A percentile compares a stretch with the other conserved stretches of the same genome.
Conservation (phyloP, 2,329 filamentous ascomycete species). For the Penicillium sp. region DNA sequence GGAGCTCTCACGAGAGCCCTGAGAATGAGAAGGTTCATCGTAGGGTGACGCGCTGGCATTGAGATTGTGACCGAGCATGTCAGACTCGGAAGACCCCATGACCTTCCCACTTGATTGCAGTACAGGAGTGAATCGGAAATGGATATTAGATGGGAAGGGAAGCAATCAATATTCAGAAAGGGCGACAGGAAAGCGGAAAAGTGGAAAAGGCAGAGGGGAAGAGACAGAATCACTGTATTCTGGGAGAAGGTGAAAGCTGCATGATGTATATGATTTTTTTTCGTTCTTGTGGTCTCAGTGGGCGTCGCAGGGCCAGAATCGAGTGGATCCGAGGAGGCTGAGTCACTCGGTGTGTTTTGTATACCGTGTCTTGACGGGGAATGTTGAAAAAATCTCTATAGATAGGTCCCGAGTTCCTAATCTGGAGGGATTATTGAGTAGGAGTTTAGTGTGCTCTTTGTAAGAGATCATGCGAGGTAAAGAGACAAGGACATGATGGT, state of each 20-base stretch:
- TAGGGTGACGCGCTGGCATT: conserved; percentile 20
- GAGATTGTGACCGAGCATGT: conserved; percentile 16
- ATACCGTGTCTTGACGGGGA: no score
- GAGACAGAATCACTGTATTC: neutral
- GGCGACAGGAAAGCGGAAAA: neutral
- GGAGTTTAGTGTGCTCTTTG: no score
- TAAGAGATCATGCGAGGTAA: no score
- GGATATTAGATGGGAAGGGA: neutral
- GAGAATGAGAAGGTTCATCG: conserved; percentile 10
- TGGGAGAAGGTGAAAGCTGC: neutral
- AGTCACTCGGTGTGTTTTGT: neutral
- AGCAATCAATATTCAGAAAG: conserved; percentile 1
- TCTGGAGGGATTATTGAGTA: no score
- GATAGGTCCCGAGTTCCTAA: no score
- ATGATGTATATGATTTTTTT: no score
- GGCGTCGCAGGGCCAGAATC: neutral
- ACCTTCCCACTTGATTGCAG: conserved; percentile 5
- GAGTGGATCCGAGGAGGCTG: neutral
- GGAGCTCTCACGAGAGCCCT: conserved; percentile 7
- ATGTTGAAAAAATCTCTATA: no score
- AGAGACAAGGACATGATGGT: no score
- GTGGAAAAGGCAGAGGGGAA: neutral
- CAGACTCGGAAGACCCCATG: conserved; percentile 23
- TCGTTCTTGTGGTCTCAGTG: no score
- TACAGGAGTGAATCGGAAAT: neutral